Percentiles rank a stretch among this genome's conserved stretches.
Evolutionary conservation across 345 rosid species (phyloP).

Genomic region (Citrus unshiu): DNA sequence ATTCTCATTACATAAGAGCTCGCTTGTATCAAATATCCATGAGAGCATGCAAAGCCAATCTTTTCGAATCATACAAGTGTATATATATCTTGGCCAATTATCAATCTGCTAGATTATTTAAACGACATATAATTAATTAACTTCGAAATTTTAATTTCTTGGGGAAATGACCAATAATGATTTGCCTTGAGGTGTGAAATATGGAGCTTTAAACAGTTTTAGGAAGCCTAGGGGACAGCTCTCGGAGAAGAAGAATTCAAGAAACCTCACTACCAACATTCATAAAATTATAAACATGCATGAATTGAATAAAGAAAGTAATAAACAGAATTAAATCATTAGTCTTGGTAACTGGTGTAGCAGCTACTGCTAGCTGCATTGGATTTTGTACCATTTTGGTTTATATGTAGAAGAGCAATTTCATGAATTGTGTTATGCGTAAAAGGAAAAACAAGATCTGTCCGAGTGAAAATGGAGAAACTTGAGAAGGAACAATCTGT

Average conservation of each 20-base stretch:
- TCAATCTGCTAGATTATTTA: background rate
- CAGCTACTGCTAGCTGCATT: background rate
- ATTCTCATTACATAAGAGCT: too few relatives aligned
- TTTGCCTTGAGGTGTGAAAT: background rate
- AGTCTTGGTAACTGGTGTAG: background rate
- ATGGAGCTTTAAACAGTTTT: background rate
- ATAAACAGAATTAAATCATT: background rate
- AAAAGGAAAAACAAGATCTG: background rate
- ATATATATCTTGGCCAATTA: background rate
- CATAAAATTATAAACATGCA: background rate
- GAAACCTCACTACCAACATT: background rate
- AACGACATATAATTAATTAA: background rate
- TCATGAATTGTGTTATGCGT: background rate
- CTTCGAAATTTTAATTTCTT: background rate
- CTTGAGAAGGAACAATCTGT: constrained; percentile 1
- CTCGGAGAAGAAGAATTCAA: background rate
- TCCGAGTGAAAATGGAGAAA: constrained; percentile 5
- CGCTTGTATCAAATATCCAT: too few relatives aligned
- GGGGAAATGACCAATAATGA: background rate
- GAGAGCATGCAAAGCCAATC: too few relatives aligned
- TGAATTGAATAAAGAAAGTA: background rate
- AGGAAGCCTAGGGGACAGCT: background rate
- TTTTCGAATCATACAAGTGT: too few relatives aligned
- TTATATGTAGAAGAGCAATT: background rate
- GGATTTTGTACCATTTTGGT: background rate